Evolutionary conservation across 805 yeast genomes (phyloP).

Genomic region (Zygosaccharomyces lentus): DNA sequence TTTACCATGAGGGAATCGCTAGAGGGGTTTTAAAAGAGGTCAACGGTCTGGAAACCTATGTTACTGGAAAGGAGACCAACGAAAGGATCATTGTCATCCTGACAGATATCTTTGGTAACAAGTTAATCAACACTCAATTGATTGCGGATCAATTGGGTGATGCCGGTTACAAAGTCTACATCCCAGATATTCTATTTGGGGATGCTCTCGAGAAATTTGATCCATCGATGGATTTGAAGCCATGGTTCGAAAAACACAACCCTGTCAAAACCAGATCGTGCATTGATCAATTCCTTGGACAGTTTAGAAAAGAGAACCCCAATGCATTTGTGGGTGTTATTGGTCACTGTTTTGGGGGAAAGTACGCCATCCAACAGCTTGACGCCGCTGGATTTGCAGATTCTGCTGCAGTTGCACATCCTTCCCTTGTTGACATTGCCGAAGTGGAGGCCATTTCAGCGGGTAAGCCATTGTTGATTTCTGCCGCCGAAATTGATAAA

Average conservation of each 20-base stretch:
- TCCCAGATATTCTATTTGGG: conserved; percentile 71
- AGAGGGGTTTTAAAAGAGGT: conserved; percentile 41
- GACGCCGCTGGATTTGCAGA: conserved; percentile 40
- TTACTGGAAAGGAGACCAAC: conserved; percentile 41
- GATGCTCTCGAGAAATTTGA: conserved; percentile 38
- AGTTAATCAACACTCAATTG: conserved; percentile 52
- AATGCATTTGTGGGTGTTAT: conserved; percentile 51
- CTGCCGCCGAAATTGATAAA: conserved; percentile 69
- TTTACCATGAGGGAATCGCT: conserved; percentile 49
- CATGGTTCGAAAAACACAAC: conserved; percentile 56
- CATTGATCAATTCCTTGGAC: conserved; percentile 45
- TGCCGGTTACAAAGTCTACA: conserved; percentile 57
- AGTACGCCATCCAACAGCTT: conserved; percentile 52
- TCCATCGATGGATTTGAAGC: conserved; percentile 28
- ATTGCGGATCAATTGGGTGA: conserved; percentile 63
- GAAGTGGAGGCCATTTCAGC: conserved; percentile 52
- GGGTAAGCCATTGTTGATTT: conserved; percentile 59
- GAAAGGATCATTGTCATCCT: conserved; percentile 55
- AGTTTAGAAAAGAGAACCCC: conserved; percentile 42
- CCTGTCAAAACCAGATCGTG: conserved; percentile 45
- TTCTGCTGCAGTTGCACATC: conserved; percentile 79
- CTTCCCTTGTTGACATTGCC: conserved; percentile 63
- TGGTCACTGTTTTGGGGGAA: conserved; percentile 88
- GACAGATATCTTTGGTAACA: conserved; percentile 68
- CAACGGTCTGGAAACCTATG: conserved; percentile 44